Conservation (phyloP, 1,139 yeast species). For the Geotrichum candidum region DNA sequence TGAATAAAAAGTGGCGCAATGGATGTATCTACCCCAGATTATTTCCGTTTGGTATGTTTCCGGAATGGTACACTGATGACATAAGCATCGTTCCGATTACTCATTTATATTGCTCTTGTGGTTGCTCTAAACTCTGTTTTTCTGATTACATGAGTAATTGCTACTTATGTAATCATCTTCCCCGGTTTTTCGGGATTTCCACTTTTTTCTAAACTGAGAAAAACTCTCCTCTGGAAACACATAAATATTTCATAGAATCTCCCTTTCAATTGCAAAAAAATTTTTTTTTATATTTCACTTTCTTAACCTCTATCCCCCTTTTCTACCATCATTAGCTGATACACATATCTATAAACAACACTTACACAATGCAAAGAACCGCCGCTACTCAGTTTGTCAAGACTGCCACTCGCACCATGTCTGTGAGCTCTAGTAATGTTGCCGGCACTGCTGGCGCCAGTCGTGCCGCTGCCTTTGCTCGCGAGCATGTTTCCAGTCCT, state of each 20-base stretch:
- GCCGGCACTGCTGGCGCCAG: background rate
- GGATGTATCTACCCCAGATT: background rate
- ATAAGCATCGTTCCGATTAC: background rate
- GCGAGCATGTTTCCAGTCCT: background rate
- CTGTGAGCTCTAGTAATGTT: background rate
- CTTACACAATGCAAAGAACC: constrained; percentile 4
- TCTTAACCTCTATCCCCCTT: background rate
- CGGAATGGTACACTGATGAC: background rate
- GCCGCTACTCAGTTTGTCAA: constrained; percentile 1
- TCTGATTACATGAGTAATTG: background rate
- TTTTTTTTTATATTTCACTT: background rate
- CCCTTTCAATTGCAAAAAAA: background rate
- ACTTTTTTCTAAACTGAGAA: background rate
- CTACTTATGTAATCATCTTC: background rate
- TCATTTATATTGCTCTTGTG: background rate
- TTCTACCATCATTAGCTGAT: background rate
- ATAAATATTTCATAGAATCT: background rate
- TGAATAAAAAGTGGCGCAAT: background rate
- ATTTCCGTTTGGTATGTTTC: background rate
- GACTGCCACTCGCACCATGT: constrained; percentile 5
- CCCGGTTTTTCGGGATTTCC: background rate
- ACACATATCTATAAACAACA: background rate
- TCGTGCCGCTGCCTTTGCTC: background rate
- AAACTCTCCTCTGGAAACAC: background rate
- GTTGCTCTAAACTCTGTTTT: background rate